Conservation (phyloP, 129 eudicot genomes). For the Ambrosia trifida region DNA sequence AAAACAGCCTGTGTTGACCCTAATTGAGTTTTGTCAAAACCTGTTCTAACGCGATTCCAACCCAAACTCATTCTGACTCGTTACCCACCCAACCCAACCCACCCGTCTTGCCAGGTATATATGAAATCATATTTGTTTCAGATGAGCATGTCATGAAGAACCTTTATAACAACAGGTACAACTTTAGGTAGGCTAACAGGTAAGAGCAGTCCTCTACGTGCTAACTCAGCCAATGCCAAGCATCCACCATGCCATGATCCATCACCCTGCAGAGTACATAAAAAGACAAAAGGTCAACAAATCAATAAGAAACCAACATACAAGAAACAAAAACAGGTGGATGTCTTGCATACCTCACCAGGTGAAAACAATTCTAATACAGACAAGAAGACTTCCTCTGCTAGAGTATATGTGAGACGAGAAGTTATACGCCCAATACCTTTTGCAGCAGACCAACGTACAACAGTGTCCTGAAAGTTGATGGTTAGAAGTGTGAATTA, state of each 20-base stretch:
- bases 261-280: conserved; percentile 66
- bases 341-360: conserved; percentile 72
- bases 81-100: too few species aligned
- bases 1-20: too few species aligned
- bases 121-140: conserved; percentile 4
- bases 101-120: not conserved
- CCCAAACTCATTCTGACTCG: too few species aligned
- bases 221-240: conserved; percentile 95
- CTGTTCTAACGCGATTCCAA: too few species aligned
- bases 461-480: conserved; percentile 83
- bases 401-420: conserved; percentile 67
- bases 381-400: conserved; percentile 91
- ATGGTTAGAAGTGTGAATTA: not conserved
- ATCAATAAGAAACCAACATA: conserved; percentile 2
- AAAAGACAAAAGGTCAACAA: conserved; percentile 10
- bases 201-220: conserved; percentile 96
- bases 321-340: conserved; percentile 17
- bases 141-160: conserved; percentile 26
- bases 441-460: conserved; percentile 99
- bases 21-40: too few species aligned
- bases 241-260: conserved; percentile 99
- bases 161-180: conserved; percentile 92
- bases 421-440: conserved; percentile 95
- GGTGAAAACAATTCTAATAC: conserved; percentile 93
- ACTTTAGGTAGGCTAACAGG: conserved; percentile 96